Conservation (phyloP, 257 asterid genomes). For the Thymus mandschuricus region DNA sequence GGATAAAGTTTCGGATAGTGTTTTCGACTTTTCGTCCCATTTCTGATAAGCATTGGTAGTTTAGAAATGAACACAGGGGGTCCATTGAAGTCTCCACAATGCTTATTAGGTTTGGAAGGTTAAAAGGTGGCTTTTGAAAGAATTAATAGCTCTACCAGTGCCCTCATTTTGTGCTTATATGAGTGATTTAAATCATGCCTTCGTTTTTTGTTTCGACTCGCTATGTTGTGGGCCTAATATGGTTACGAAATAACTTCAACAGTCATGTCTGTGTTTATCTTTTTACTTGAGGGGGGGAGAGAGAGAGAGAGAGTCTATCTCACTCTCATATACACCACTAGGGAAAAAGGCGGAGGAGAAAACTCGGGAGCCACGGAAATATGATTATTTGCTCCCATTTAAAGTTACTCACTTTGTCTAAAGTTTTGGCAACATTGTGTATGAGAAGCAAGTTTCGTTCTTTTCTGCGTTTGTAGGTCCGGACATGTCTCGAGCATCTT, state of each 20-base stretch:
- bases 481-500: conserved; percentile 34
- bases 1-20: conserved; percentile 10
- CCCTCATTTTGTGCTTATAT: conserved; percentile 11
- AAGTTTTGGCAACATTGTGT: conserved; percentile 18
- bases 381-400: conserved; percentile 28
- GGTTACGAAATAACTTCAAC: neutral
- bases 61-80: conserved; percentile 11
- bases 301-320: neutral
- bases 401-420: conserved; percentile 30
- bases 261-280: neutral
- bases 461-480: conserved; percentile 32
- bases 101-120: conserved; percentile 29
- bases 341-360: conserved; percentile 3
- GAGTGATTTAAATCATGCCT: conserved; percentile 24
- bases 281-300: neutral
- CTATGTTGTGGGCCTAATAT: conserved; percentile 11
- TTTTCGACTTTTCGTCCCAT: neutral
- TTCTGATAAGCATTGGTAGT: conserved; percentile 8
- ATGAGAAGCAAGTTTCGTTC: conserved; percentile 19
- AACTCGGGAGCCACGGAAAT: conserved; percentile 26
- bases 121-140: conserved; percentile 27
- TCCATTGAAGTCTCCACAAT: conserved; percentile 22
- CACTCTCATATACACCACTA: neutral
- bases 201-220: neutral
- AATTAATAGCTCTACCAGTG: conserved; percentile 18